These are phyloP conservation scores for Dictyostelium firmibasis DNA, from an alignment of 78 protist species.

Conservation along the genomic window DNA sequence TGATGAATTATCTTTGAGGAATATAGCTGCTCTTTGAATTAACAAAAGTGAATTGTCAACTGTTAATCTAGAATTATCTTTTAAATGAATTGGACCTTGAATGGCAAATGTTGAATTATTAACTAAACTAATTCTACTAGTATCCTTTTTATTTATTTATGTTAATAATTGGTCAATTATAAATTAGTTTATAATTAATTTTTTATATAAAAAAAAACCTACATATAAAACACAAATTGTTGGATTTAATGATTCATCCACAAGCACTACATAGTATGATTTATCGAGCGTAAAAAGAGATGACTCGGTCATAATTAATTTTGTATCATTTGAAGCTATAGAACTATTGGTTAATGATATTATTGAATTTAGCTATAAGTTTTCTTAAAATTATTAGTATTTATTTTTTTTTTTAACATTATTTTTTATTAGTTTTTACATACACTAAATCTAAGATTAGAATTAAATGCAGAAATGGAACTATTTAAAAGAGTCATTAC, in stretches of 20 bases:
- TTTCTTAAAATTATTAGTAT: too few species aligned
- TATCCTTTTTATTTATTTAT: too few species aligned
- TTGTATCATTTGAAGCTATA: background rate
- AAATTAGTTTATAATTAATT: too few species aligned
- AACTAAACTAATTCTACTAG: background rate
- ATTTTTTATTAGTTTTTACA: background rate
- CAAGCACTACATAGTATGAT: background rate
- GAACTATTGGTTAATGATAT: background rate
- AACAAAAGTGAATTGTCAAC: background rate
- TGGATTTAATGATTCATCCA: background rate
- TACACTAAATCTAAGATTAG: background rate
- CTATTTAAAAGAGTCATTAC: background rate
- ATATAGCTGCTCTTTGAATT: background rate
- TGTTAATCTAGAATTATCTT: background rate
- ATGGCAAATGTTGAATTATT: background rate
- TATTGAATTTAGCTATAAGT: background rate
- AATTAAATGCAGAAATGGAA: background rate
- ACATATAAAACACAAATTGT: background rate
- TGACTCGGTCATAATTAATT: background rate
- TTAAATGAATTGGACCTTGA: background rate
- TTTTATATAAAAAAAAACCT: background rate
- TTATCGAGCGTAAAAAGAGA: background rate
- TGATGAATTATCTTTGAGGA: background rate
- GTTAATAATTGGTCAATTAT: too few species aligned
- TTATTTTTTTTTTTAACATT: too few species aligned